Evolutionary conservation across 805 yeast genomes (phyloP).

Genomic region (Ogataea ramenticola): DNA sequence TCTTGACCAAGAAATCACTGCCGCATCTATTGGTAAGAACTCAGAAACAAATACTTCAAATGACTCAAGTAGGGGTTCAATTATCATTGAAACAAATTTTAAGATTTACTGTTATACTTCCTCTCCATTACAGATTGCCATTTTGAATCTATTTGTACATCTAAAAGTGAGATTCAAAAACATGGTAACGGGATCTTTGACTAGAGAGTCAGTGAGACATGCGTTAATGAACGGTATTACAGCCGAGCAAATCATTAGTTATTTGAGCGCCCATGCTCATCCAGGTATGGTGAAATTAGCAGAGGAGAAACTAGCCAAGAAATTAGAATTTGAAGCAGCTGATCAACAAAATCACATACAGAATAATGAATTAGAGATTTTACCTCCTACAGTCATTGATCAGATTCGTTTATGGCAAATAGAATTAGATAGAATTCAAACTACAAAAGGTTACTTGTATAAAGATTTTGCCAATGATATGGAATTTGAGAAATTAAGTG

Average conservation of each 20-base stretch:
- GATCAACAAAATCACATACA: conserved; percentile 20
- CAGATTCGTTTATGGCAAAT: conserved; percentile 95
- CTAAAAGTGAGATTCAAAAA: conserved; percentile 79
- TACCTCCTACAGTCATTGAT: conserved; percentile 96
- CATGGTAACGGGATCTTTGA: conserved; percentile 88
- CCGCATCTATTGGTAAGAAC: conserved; percentile 12
- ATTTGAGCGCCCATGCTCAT: conserved; percentile 87
- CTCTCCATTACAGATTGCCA: conserved; percentile 92
- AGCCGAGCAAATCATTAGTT: conserved; percentile 88
- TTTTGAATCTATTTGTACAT: conserved; percentile 81
- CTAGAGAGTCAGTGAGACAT: conserved; percentile 82
- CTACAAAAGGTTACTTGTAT: conserved; percentile 81
- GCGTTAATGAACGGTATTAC: conserved; percentile 88
- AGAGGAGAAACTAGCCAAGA: conserved; percentile 59
- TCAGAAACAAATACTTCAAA: conserved; percentile 7
- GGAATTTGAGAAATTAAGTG: conserved; percentile 66
- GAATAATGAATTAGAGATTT: conserved; percentile 45
- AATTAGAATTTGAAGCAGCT: conserved; percentile 54
- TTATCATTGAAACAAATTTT: conserved; percentile 90
- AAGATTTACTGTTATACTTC: conserved; percentile 88
- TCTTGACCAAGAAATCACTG: conserved; percentile 55
- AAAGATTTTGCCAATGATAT: conserved; percentile 73
- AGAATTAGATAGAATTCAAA: conserved; percentile 85
- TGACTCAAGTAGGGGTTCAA: conserved; percentile 43
- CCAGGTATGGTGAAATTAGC: conserved; percentile 79